phyloP scores from a whole-genome alignment of 1,284 basidiomycete species.

The Athelia psychrophila region DNA sequence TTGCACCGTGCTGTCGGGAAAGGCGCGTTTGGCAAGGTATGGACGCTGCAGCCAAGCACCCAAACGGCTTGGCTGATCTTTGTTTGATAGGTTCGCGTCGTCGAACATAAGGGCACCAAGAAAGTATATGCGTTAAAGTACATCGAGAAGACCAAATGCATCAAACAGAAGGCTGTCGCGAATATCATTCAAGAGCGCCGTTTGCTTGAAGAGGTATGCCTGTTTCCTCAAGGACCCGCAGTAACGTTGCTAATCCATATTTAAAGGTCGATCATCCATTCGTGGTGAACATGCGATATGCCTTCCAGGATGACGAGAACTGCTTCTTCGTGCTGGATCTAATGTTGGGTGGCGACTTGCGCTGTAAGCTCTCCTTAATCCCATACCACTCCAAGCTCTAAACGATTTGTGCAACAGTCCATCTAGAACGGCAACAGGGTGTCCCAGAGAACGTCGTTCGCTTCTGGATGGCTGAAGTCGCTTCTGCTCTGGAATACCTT shows the following conservation, averaged over 20 bases:
- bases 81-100: slow-evolving; percentile 71
- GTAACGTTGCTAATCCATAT: slow-evolving; percentile 10
- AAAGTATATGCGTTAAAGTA: slow-evolving; percentile 96
- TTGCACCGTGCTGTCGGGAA: slow-evolving; percentile 92
- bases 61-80: slow-evolving; percentile 1
- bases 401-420: slow-evolving; percentile 56
- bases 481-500: slow-evolving; percentile 84
- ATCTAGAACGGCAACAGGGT: slow-evolving; percentile 78
- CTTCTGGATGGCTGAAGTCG: slow-evolving; percentile 91
- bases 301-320: slow-evolving; percentile 97
- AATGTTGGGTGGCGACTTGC: slow-evolving; percentile 93
- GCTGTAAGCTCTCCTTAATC: slow-evolving; percentile 60
- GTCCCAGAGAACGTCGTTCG: slow-evolving; percentile 82
- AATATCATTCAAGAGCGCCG: slow-evolving; percentile 94
- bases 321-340: slow-evolving; percentile 97
- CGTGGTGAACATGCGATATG: slow-evolving; percentile 92
- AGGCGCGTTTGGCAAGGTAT: slow-evolving; percentile 96
- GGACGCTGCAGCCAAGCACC: slow-evolving; percentile 16
- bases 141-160: slow-evolving; percentile 92
- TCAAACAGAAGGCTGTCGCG: slow-evolving; percentile 89
- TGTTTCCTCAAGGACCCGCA: too few species aligned
- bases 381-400: slow-evolving; percentile 27
- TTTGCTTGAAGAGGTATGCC: slow-evolving; percentile 84
- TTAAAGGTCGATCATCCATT: slow-evolving; percentile 90
- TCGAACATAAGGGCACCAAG: slow-evolving; percentile 93